Conservation (phyloP, 2,329 filamentous ascomycete species). For the Monascus ruber region DNA sequence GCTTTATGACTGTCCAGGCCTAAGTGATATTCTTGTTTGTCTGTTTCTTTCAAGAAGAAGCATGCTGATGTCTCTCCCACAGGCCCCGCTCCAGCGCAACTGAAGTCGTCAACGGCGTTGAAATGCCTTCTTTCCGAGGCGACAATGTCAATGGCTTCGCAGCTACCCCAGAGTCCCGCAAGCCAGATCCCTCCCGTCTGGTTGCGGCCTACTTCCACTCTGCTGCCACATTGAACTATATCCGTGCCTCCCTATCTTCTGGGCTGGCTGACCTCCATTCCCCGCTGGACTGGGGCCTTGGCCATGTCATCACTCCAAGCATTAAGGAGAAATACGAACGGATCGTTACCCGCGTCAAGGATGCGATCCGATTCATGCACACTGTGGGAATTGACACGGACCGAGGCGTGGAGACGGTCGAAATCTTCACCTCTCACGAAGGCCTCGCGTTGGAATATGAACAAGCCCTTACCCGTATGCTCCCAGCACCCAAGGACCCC, state of each 20-base stretch:
- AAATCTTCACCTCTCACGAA: conserved; percentile 92
- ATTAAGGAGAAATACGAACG: conserved; percentile 76
- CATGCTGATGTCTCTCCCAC: conserved; percentile 1
- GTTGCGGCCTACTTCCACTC: conserved; percentile 94
- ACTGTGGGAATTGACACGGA: conserved; percentile 84
- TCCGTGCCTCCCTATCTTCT: conserved; percentile 69
- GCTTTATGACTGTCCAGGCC: not conserved
- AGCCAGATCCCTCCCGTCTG: conserved; percentile 70
- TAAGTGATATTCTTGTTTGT: not conserved
- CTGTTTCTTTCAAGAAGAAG: not conserved
- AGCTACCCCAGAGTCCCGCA: conserved; percentile 53
- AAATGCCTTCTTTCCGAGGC: conserved; percentile 82
- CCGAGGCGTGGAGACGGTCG: conserved; percentile 76
- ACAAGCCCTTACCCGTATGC: conserved; percentile 66
- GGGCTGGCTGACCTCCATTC: conserved; percentile 90
- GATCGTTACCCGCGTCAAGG: conserved; percentile 77
- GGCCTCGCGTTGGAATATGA: conserved; percentile 92
- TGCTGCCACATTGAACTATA: conserved; percentile 86
- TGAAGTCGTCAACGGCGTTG: conserved; percentile 66
- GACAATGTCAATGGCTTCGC: conserved; percentile 89
- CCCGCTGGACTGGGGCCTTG: conserved; percentile 87
- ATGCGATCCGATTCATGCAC: conserved; percentile 86
- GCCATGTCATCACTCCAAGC: conserved; percentile 73
- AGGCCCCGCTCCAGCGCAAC: conserved; percentile 73
- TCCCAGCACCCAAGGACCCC: conserved; percentile 38